Evolutionary conservation across 139 green algal species (phyloP), one percentile per base, ranked within the genome.

Genomic region (Picochlorum sp.): DNA sequence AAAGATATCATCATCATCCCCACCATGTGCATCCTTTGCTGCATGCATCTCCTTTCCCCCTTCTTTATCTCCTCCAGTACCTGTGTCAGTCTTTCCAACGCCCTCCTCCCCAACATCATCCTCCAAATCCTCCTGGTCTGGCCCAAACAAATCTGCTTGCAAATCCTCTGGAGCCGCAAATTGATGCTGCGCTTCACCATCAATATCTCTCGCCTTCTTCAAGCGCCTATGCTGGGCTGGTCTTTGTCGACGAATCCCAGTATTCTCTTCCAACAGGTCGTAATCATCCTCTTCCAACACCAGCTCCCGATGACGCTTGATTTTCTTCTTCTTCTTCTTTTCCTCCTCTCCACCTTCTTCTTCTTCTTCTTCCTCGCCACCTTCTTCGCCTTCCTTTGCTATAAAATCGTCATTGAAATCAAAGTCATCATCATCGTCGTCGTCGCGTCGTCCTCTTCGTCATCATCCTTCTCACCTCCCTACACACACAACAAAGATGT

Each of bases 271-370:
- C 58, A 96, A 71, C 64, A 95, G 73, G 30, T 93, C 85, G 61
- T 91, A 95, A 65, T 96, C 89, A 49, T 96, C 88, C n/a, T 96
- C 87, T 54, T 96, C 89, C 15, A 96, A 76, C 32, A 84, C 69
- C 52, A 80, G 73, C n/a, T 84, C 71, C 16, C 54, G 47, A n/a
- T 71, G 51, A n/a, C 71, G 57, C 20, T 66, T 66, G 68, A 85
- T 85, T 61, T 82, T 80, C 45, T 81, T 83, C 16, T 77, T 77
- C 14, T 45, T 44, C 24, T 45, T 21, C 56, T 57, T 45, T 3
- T 57, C 6, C 60, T 28, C 61, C 5, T 41, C 61, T 0, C 24
- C 61, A 20, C 37, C 34, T 21, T 66, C 60, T 59, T 66, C 60
- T 41, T 66, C 60, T 30, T 66, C 60, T 26, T 66, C 24, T 2